phyloP scores from a whole-genome alignment of 495 filamentous ascomycete genomes.

The Glonium stellatum region DNA sequence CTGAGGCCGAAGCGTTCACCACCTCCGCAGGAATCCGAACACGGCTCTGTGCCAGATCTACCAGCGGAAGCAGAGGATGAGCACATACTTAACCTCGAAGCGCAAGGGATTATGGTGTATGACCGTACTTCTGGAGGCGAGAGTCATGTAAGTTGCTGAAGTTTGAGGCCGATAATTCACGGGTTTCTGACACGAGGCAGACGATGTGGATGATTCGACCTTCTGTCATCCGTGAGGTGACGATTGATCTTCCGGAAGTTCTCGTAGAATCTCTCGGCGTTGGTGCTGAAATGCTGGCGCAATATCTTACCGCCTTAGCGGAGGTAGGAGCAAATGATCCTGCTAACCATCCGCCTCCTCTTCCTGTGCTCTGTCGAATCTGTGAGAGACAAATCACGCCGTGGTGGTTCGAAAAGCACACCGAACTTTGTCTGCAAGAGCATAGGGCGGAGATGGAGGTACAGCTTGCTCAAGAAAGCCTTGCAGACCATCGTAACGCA shows the following conservation, averaged over 20 bases:
- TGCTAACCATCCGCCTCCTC: constrained; percentile 73
- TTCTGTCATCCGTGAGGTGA: constrained; percentile 82
- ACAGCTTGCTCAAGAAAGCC: constrained; percentile 83
- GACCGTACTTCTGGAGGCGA: constrained; percentile 78
- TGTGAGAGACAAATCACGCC: constrained; percentile 97
- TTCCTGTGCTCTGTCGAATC: constrained; percentile 88
- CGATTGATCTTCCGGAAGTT: constrained; percentile 85
- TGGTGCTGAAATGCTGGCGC: constrained; percentile 88
- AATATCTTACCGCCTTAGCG: constrained; percentile 82
- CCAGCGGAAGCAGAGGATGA: constrained; percentile 41
- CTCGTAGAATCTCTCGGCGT: constrained; percentile 91
- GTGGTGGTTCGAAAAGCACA: constrained; percentile 99
- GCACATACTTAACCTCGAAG: constrained; percentile 71
- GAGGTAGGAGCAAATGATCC: constrained; percentile 80
- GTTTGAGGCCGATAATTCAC: no score
- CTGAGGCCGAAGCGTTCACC: constrained; percentile 46
- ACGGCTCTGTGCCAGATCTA: constrained; percentile 34
- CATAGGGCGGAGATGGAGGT: constrained; percentile 97
- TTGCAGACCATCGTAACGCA: constrained; percentile 89
- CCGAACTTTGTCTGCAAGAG: constrained; percentile 90
- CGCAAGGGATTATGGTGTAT: constrained; percentile 96
- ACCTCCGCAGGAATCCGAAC: constrained; percentile 23
- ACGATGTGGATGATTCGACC: constrained; percentile 99
- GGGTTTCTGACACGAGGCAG: constrained; percentile 40
- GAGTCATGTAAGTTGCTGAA: constrained; percentile 66